phyloP scores from a whole-genome alignment of 441 rosid genomes.

The Rhodomyrtus psidioides region DNA sequence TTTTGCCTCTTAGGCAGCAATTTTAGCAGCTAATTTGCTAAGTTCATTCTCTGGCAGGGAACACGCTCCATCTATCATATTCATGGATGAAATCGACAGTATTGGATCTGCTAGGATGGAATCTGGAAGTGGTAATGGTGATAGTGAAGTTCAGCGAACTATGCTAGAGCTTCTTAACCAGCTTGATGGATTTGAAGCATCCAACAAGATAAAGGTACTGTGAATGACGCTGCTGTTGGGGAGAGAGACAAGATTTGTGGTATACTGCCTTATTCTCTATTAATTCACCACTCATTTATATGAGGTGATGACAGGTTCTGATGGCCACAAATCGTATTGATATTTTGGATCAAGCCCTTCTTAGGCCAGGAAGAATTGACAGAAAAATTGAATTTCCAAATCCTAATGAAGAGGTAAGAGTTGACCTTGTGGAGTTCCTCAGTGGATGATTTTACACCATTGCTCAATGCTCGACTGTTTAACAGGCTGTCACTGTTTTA shows the following conservation, averaged over 20 bases:
- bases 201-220: constrained; percentile 89
- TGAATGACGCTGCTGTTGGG: background rate
- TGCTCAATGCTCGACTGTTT: background rate
- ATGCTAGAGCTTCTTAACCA: constrained; percentile 98
- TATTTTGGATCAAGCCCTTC: constrained; percentile 94
- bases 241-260: background rate
- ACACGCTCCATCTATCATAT: constrained; percentile 92
- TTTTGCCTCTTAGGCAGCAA: background rate
- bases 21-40: background rate
- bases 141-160: constrained; percentile 90
- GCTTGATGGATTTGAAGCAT: constrained; percentile 93
- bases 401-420: constrained; percentile 80
- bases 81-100: constrained; percentile 94
- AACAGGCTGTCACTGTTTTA: background rate
- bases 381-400: constrained; percentile 96
- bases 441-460: background rate
- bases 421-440: background rate
- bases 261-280: background rate
- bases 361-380: constrained; percentile 92
- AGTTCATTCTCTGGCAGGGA: constrained; percentile 37
- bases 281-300: background rate
- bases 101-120: constrained; percentile 97
- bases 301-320: constrained; percentile 44
- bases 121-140: constrained; percentile 95
- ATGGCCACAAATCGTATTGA: constrained; percentile 98